phyloP scores from a whole-genome alignment of 1,284 basidiomycete species.

The Microbotryomycetes sp. region DNA sequence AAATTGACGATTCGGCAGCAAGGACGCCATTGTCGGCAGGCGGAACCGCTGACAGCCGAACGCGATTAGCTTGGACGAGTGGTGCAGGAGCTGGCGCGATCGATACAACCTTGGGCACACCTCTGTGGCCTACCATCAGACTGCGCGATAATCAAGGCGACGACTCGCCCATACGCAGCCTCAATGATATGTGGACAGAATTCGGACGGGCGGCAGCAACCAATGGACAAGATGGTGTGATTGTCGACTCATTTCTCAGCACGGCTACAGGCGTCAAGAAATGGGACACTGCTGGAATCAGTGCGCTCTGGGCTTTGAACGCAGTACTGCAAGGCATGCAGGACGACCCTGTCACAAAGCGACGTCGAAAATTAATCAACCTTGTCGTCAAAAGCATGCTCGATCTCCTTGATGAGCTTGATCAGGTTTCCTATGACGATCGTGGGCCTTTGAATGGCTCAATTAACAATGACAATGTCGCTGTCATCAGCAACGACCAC shows the following conservation, averaged over 20 bases:
- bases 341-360: constrained; percentile 41
- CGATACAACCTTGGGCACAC: neutral
- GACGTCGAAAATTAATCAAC: constrained; percentile 58
- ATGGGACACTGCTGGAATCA: constrained; percentile 46
- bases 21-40: neutral
- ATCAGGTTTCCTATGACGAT: constrained; percentile 39
- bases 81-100: neutral
- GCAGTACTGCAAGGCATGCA: constrained; percentile 54
- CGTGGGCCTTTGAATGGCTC: constrained; percentile 56
- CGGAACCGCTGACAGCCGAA: too few species aligned
- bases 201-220: constrained; percentile 53
- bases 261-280: constrained; percentile 46
- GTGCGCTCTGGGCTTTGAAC: constrained; percentile 62
- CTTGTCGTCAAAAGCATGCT: constrained; percentile 57
- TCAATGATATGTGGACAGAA: constrained; percentile 62
- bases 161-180: constrained; percentile 48
- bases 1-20: constrained; percentile 46
- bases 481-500: too few species aligned
- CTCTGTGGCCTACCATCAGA: constrained; percentile 43
- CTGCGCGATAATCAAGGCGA: constrained; percentile 57
- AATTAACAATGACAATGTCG: constrained; percentile 41
- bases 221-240: constrained; percentile 51
- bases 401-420: constrained; percentile 58
- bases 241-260: constrained; percentile 72
- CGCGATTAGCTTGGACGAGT: constrained; percentile 2